These are phyloP conservation scores for Aspergillus thermomutatus DNA, from an alignment of 2,329 filamentous ascomycete species.

Conservation along the genomic window DNA sequence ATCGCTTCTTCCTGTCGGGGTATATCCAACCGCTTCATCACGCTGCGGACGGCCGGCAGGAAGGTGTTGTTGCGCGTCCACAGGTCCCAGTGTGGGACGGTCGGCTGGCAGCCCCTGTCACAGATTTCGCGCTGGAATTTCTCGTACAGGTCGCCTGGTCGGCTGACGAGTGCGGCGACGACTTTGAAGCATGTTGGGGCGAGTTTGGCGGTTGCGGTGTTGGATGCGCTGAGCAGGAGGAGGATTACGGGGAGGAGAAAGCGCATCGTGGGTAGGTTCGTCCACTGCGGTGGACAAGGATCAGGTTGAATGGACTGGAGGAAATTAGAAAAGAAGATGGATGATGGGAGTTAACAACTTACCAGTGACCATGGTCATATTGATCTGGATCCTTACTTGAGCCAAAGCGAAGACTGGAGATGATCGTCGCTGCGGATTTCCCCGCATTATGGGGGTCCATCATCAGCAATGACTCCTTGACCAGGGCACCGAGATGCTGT, in stretches of 20 bases:
- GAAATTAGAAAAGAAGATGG: not conserved
- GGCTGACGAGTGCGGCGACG: conserved; percentile 62
- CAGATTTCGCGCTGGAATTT: conserved; percentile 35
- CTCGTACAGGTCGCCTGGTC: conserved; percentile 28
- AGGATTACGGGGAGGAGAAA: conserved; percentile 13
- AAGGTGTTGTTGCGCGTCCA: conserved; percentile 37
- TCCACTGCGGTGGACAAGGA: not conserved
- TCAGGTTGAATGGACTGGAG: not conserved
- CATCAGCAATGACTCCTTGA: no score
- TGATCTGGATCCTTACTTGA: not conserved
- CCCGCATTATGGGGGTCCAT: not conserved
- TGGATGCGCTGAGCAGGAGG: conserved; percentile 16
- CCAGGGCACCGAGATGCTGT: not conserved
- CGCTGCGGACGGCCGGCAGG: conserved; percentile 32
- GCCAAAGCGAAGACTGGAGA: not conserved
- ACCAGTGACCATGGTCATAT: not conserved
- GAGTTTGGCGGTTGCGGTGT: conserved; percentile 20
- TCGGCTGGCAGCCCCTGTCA: conserved; percentile 31
- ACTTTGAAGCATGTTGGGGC: conserved; percentile 76
- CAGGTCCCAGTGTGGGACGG: conserved; percentile 34
- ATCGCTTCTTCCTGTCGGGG: conserved; percentile 29
- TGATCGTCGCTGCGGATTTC: not conserved
- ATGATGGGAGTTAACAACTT: not conserved
- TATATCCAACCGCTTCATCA: conserved; percentile 28
- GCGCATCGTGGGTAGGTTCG: conserved; percentile 16